Conservation (phyloP, 495 filamentous ascomycete species). For the Tuber aestivum region DNA sequence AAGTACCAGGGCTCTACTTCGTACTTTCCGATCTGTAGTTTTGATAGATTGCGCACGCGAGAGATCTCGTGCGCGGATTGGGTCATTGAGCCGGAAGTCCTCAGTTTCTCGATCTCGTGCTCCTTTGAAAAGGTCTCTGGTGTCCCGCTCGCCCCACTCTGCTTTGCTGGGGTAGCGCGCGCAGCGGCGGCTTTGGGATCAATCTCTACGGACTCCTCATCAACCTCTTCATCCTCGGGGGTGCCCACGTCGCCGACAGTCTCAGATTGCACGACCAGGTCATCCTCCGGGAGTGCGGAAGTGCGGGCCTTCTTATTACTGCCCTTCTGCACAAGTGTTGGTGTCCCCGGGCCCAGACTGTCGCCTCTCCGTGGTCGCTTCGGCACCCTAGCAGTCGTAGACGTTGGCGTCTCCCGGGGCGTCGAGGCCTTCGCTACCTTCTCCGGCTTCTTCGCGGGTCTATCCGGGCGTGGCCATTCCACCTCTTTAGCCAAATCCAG, state of each 20-base stretch:
- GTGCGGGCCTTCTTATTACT: constrained; percentile 30
- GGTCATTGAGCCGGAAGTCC: constrained; percentile 92
- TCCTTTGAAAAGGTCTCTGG: constrained; percentile 63
- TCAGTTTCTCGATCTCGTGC: constrained; percentile 91
- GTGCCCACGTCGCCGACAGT: constrained; percentile 36
- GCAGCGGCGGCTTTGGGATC: constrained; percentile 42
- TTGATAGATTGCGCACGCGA: constrained; percentile 85
- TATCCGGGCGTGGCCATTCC: constrained; percentile 71
- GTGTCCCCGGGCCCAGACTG: constrained; percentile 32
- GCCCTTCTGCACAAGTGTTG: constrained; percentile 26
- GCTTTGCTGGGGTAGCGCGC: constrained; percentile 23
- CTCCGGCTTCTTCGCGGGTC: constrained; percentile 61
- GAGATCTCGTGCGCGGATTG: constrained; percentile 97
- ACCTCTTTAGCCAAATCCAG: constrained; percentile 76
- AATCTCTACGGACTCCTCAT: constrained; percentile 47
- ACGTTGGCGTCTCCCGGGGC: constrained; percentile 47
- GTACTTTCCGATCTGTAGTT: constrained; percentile 85
- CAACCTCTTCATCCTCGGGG: constrained; percentile 51
- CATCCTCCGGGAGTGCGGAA: constrained; percentile 30
- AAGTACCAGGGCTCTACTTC: constrained; percentile 98
- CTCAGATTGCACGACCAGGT: constrained; percentile 37
- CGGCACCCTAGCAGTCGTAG: constrained; percentile 50
- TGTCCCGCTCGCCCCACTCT: constrained; percentile 45
- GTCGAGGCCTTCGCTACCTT: constrained; percentile 44
- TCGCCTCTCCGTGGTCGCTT: constrained; percentile 49